These are phyloP conservation scores for Acer yangbiense DNA, from an alignment of 345 rosid species.

Conservation along the genomic window DNA sequence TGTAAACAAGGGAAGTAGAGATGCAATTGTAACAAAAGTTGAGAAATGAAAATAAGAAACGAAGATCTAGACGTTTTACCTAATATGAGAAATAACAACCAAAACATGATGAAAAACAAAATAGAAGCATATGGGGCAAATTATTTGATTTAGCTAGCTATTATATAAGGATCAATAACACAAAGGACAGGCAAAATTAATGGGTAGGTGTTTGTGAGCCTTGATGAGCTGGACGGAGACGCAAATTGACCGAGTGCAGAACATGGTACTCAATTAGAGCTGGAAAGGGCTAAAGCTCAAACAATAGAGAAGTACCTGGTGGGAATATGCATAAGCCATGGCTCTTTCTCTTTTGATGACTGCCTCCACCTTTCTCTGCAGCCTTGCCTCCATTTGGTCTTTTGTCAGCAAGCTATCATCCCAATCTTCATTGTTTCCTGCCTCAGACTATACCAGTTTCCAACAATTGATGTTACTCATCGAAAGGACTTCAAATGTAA, in stretches of 20 bases:
- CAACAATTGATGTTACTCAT: constrained; percentile 12
- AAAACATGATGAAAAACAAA: too few species aligned
- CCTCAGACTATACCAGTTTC: constrained; percentile 54
- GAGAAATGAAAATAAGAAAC: too few species aligned
- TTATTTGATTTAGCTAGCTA: not conserved
- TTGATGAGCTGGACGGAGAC: not conserved
- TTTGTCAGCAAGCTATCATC: constrained; percentile 80
- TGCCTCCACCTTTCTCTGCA: constrained; percentile 83
- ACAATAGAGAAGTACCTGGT: constrained; percentile 55
- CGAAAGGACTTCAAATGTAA: not conserved
- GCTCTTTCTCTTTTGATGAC: constrained; percentile 83
- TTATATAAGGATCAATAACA: not conserved
- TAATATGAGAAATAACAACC: not conserved
- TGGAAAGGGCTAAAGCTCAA: not conserved
- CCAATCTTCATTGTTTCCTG: constrained; percentile 69
- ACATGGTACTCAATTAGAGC: not conserved
- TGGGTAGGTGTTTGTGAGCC: not conserved
- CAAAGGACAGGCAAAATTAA: not conserved
- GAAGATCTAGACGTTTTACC: too few species aligned
- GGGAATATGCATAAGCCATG: constrained; percentile 87
- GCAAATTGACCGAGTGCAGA: not conserved
- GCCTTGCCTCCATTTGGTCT: constrained; percentile 71
- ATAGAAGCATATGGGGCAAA: not conserved
- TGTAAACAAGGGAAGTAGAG: too few species aligned
- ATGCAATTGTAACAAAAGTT: too few species aligned